These are phyloP conservation scores for Dryas drummondii DNA, from an alignment of 306 rosid genomes.

Conservation along the genomic window DNA sequence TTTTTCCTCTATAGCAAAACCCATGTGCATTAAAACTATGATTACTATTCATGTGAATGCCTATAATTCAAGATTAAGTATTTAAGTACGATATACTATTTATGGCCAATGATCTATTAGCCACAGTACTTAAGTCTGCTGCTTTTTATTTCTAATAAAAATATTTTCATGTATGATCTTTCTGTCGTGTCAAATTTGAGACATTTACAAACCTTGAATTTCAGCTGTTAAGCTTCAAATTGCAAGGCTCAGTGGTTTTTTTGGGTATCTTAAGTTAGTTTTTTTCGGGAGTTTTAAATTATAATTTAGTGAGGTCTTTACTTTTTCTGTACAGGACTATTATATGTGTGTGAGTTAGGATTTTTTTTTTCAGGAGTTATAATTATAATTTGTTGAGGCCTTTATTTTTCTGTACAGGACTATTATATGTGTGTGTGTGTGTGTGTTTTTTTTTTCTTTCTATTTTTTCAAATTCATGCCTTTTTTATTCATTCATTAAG, in stretches of 20 bases:
- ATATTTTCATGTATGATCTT: neutral
- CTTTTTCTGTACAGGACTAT: neutral
- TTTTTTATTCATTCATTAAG: neutral
- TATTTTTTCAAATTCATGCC: neutral
- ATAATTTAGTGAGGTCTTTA: neutral
- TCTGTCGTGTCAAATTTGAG: neutral
- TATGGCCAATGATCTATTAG: neutral
- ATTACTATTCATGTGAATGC: neutral
- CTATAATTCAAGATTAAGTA: neutral
- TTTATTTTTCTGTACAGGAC: neutral
- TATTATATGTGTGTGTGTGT: too few species aligned
- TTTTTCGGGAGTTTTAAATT: neutral
- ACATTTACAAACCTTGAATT: neutral
- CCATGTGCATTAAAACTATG: neutral
- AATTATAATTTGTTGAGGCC: neutral
- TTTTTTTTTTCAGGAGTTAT: neutral
- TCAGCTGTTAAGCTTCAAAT: neutral
- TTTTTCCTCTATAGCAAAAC: neutral
- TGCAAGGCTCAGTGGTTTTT: too few species aligned
- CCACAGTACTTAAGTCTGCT: neutral
- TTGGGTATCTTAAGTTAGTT: neutral
- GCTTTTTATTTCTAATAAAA: neutral
- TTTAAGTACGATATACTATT: neutral
- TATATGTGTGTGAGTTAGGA: neutral
- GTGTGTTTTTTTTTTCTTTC: too few species aligned